Percentiles rank a stretch among this genome's conserved stretches.
phyloP scores from a whole-genome alignment of 306 rosid genomes.

The Corylus americana region DNA sequence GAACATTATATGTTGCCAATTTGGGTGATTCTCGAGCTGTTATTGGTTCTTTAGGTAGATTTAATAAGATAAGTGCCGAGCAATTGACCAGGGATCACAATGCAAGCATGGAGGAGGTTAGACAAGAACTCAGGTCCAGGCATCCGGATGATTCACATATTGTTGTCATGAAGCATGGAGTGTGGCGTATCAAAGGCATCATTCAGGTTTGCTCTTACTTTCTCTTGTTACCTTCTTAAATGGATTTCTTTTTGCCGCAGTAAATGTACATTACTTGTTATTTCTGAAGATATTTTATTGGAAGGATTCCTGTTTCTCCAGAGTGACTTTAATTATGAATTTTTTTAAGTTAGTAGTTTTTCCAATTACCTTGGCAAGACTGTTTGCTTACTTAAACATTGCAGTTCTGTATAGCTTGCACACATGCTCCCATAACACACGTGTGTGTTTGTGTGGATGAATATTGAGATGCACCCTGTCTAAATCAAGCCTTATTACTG shows the following conservation, averaged over 20 bases:
- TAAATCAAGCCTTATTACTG: neutral
- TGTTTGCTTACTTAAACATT: neutral
- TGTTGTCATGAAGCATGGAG: conserved; percentile 78
- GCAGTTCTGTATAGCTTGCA: neutral
- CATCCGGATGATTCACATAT: conserved; percentile 86
- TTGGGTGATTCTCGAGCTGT: conserved; percentile 90
- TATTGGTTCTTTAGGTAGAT: conserved; percentile 61
- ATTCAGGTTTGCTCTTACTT: conserved; percentile 66
- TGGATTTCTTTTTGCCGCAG: neutral
- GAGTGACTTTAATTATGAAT: neutral
- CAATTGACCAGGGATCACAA: conserved; percentile 84
- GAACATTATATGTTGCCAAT: conserved; percentile 70
- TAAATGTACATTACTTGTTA: neutral
- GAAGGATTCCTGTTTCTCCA: neutral
- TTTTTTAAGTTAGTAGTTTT: neutral
- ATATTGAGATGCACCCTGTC: neutral
- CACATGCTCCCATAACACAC: neutral
- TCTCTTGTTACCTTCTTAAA: neutral
- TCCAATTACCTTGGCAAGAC: conserved; percentile 5
- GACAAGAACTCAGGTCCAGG: conserved; percentile 69
- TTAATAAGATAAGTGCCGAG: conserved; percentile 70
- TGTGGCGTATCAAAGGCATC: conserved; percentile 92
- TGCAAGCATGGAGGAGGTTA: conserved; percentile 75
- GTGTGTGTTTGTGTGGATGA: neutral
- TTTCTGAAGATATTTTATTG: neutral